Base-by-base conservation (phyloP, 306 rosid genomes). In the Medicago lupulina region DNA sequence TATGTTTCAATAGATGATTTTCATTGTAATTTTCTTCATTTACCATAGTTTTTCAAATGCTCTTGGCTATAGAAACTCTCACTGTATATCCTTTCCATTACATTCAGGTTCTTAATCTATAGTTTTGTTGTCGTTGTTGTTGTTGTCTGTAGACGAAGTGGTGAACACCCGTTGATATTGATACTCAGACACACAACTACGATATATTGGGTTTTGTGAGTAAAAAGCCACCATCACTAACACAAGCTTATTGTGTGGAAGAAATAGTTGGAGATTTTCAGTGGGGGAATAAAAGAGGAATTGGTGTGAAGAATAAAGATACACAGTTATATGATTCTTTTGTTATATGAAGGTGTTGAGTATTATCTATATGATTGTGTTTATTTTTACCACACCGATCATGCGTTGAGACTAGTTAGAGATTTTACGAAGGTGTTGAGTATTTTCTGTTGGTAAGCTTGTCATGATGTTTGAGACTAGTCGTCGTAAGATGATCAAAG, bases 361-460 rank as follows among this genome's bases (percentile, higher is more conserved):
- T 92, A 88, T 67, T 85, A 69, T 17, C 86, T 89, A 0, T 73
- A 75, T 64, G 97, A 92, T 41, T 84, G 76, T 44, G 90, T 73
- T 14, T 84, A 77, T 75, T 38, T 88, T 71, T 81, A 75, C 73
- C 14, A 18, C 19, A n/a, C 5, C 0, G 68, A 77, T 15, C 76
- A 67, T 40, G 4, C 58, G 23, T 89, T 88, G 4, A 86, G n/a
- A n/a, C n/a, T n/a, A n/a, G n/a, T n/a, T n/a, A n/a, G n/a, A n/a
- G n/a, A n/a, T n/a, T n/a, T n/a, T n/a, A n/a, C n/a, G n/a, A n/a
- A n/a, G n/a, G n/a, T n/a, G n/a, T n/a, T n/a, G n/a, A n/a, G n/a
- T n/a, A n/a, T n/a, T 91, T 55, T 63, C 77, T 62, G 72, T 92
- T 6, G 91, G 87, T 17, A 89, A 82, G 83, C 85, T 89, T 34